A percentile compares a stretch with the other conserved stretches of the same genome.
phyloP scores from a whole-genome alignment of 352 stramenopile genomes.

The Globisporangium iwayamae region DNA sequence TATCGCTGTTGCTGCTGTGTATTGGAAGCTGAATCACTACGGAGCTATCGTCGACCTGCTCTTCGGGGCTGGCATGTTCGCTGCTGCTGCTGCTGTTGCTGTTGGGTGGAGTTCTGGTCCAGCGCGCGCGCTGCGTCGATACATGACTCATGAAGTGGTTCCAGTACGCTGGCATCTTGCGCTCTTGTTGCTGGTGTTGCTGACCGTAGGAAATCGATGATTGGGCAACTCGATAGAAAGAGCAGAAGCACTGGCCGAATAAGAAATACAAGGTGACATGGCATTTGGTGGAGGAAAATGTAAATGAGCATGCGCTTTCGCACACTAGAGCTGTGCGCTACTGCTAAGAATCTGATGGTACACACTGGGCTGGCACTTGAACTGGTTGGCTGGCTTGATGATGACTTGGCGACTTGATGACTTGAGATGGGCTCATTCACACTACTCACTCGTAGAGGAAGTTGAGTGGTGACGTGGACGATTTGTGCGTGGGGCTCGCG shows the following conservation, averaged over 20 bases:
- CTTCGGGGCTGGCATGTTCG: too few relatives aligned
- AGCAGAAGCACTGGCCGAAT: neutral
- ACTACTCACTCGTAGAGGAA: conserved; percentile 8
- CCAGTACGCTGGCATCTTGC: conserved; percentile 13
- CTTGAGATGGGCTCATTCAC: neutral
- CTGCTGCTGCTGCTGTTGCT: neutral
- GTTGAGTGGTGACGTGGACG: conserved; percentile 30
- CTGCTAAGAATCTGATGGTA: too few relatives aligned
- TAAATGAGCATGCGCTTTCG: neutral
- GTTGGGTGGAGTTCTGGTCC: neutral
- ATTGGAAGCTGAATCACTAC: neutral
- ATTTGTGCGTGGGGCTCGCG: conserved; percentile 18
- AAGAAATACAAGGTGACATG: neutral
- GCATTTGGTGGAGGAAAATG: too few relatives aligned
- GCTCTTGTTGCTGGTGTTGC: neutral
- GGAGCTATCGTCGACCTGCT: neutral
- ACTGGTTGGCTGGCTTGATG: neutral
- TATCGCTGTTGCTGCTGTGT: neutral
- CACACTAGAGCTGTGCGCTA: neutral
- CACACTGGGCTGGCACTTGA: neutral
- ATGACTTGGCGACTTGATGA: neutral
- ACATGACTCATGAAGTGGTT: conserved; percentile 7
- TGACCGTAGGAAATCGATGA: neutral
- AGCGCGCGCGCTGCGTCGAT: conserved; percentile 6
- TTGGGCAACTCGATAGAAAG: neutral